These are phyloP conservation scores for Colletotrichum sp. DNA, from an alignment of 2,329 filamentous ascomycete species.

Conservation along the genomic window DNA sequence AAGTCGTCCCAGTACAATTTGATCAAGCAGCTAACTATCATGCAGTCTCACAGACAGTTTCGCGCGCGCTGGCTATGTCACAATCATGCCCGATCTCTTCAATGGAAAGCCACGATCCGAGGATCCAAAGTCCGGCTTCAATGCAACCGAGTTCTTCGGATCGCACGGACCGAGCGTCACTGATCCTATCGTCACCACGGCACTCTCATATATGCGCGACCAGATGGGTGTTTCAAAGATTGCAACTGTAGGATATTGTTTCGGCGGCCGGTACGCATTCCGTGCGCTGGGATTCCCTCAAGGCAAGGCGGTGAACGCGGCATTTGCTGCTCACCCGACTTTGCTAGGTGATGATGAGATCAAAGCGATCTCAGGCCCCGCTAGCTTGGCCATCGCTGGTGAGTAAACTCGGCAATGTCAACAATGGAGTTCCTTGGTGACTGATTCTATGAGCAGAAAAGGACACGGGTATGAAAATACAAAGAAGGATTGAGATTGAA, in stretches of 20 bases:
- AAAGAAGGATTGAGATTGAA: constrained; percentile 44
- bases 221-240: constrained; percentile 56
- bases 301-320: constrained; percentile 58
- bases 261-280: constrained; percentile 64
- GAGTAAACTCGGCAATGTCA: constrained; percentile 18
- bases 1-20: neutral
- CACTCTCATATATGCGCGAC: constrained; percentile 49
- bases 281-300: constrained; percentile 49
- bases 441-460: constrained; percentile 45
- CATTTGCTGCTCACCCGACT: constrained; percentile 69
- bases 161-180: constrained; percentile 43
- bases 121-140: constrained; percentile 35
- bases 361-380: constrained; percentile 57
- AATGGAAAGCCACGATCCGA: constrained; percentile 56
- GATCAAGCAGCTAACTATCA: too few species aligned
- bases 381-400: constrained; percentile 68
- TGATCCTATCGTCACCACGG: constrained; percentile 49
- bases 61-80: constrained; percentile 70
- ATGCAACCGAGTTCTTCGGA: constrained; percentile 43
- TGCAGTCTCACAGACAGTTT: constrained; percentile 65
- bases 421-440: neutral
- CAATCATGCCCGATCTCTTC: constrained; percentile 71
- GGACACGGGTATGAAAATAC: constrained; percentile 62
- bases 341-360: constrained; percentile 66
- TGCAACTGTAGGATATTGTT: constrained; percentile 68